Evolutionary conservation across 2,329 filamentous ascomycete genomes (phyloP).

Genomic region (Paraphoma sp.): DNA sequence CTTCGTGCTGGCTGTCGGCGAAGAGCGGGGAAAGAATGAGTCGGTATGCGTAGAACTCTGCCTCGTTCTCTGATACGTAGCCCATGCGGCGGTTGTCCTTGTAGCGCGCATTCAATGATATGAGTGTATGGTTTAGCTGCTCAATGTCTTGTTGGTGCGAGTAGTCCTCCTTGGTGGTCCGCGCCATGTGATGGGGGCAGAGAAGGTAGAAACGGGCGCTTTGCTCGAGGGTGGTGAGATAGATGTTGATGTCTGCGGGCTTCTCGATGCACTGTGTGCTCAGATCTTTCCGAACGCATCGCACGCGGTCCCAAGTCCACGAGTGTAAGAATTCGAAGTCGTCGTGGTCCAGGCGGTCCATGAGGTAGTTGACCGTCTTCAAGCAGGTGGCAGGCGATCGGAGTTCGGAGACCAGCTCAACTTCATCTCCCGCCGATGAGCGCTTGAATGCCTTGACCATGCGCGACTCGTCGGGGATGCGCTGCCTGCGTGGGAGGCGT

Average conservation of each 20-base stretch:
- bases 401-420: conserved; percentile 69
- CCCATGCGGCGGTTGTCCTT: conserved; percentile 48
- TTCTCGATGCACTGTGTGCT: conserved; percentile 67
- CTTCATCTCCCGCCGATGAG: conserved; percentile 68
- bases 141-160: conserved; percentile 67
- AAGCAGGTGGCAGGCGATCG: conserved; percentile 60
- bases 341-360: conserved; percentile 58
- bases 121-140: conserved; percentile 67
- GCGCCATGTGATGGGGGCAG: conserved; percentile 63
- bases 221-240: conserved; percentile 67
- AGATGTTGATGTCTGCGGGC: conserved; percentile 59
- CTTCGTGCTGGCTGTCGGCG: conserved; percentile 59
- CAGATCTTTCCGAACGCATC: conserved; percentile 70
- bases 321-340: conserved; percentile 59
- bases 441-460: conserved; percentile 71
- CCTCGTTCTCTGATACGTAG: conserved; percentile 63
- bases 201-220: conserved; percentile 70
- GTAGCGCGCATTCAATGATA: conserved; percentile 63
- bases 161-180: conserved; percentile 52
- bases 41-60: conserved; percentile 70
- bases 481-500: conserved; percentile 36
- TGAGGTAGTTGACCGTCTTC: conserved; percentile 53
- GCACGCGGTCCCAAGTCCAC: conserved; percentile 71
- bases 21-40: conserved; percentile 56
- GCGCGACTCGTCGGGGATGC: conserved; percentile 56